phyloP scores from a whole-genome alignment of 2,329 filamentous ascomycete genomes.

The Calonectria ilicicola region DNA sequence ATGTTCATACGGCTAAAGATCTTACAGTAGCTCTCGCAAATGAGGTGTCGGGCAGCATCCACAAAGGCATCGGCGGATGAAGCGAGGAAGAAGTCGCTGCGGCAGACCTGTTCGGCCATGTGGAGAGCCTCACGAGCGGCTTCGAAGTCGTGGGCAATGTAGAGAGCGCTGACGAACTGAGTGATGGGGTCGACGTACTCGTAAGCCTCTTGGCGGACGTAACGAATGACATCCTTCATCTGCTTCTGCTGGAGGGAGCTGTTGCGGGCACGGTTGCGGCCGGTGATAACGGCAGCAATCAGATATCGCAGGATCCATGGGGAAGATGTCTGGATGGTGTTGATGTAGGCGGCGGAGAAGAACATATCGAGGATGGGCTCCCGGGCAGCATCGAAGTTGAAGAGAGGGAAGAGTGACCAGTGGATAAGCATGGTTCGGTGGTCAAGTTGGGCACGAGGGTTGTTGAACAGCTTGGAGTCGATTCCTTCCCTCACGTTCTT shows the following conservation, averaged over 20 bases:
- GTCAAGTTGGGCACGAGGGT: constrained; percentile 93
- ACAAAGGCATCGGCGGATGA: constrained; percentile 89
- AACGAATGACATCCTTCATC: constrained; percentile 95
- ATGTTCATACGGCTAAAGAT: constrained; percentile 99
- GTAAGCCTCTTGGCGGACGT: constrained; percentile 96
- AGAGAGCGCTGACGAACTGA: constrained; percentile 95
- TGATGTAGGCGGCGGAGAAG: constrained; percentile 98
- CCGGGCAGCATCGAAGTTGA: constrained; percentile 94
- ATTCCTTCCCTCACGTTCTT: constrained; percentile 92
- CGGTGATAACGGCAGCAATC: constrained; percentile 93
- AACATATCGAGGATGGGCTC: constrained; percentile 95
- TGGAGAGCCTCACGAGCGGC: constrained; percentile 90
- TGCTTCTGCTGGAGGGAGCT: constrained; percentile 95
- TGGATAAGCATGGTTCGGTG: constrained; percentile 98
- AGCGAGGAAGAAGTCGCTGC: constrained; percentile 94
- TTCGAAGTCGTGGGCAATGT: constrained; percentile 89
- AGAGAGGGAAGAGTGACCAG: constrained; percentile 99
- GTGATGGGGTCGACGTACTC: constrained; percentile 97
- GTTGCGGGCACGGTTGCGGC: constrained; percentile 84
- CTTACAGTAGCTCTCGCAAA: constrained; percentile 99
- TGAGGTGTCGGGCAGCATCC: constrained; percentile 93
- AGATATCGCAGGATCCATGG: constrained; percentile 97
- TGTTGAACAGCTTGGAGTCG: constrained; percentile 95
- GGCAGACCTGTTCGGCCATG: constrained; percentile 90
- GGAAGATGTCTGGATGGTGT: constrained; percentile 98